Conservation (phyloP, 192 early-diverging fungal genomes). For the Rhizophagus prolifer region DNA sequence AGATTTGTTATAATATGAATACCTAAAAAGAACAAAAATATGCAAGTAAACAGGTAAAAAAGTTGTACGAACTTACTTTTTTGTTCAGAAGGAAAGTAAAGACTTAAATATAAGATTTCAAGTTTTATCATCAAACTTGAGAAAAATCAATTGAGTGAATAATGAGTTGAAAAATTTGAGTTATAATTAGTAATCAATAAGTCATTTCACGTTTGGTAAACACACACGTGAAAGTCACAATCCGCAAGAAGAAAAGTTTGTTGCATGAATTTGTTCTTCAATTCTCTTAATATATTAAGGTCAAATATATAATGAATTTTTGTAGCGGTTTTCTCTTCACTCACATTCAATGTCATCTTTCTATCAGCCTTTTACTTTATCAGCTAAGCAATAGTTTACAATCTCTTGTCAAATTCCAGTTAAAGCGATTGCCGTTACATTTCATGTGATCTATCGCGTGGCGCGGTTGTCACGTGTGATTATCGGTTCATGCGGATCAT, state of each 20-base stretch:
- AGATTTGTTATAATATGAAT: background rate
- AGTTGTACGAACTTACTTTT: background rate
- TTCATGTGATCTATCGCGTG: background rate
- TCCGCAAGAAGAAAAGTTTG: background rate
- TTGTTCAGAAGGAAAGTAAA: background rate
- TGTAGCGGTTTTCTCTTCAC: too few species aligned
- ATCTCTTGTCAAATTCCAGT: too few species aligned
- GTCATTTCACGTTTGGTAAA: background rate
- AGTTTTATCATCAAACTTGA: too few species aligned
- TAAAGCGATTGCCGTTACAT: too few species aligned
- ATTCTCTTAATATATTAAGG: too few species aligned
- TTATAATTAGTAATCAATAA: background rate
- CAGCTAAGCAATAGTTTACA: too few species aligned
- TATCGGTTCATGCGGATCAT: background rate
- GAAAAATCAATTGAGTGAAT: background rate
- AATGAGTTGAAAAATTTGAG: background rate
- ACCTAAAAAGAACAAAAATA: background rate
- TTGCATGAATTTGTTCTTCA: too few species aligned
- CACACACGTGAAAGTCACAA: background rate
- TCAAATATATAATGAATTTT: too few species aligned
- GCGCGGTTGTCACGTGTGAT: background rate
- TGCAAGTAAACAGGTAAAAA: background rate
- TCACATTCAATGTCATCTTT: too few species aligned
- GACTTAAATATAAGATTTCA: background rate
- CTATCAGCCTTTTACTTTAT: too few species aligned